phyloP scores from a whole-genome alignment of 371 early-diverging fungal species.

The Coemansia sp. region DNA sequence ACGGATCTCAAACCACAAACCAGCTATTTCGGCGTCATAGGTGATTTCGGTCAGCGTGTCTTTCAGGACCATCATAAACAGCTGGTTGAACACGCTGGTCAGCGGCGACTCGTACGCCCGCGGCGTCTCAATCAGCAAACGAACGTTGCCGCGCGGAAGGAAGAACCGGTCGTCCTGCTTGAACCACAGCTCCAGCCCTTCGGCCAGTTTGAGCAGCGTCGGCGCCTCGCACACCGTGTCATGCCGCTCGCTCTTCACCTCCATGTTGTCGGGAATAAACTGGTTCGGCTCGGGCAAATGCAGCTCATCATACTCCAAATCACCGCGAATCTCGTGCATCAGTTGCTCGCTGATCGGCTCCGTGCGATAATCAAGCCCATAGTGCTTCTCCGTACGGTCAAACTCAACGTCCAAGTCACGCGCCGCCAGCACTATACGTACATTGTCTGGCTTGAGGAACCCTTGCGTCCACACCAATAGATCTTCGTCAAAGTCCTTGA shows the following conservation, averaged over 20 bases:
- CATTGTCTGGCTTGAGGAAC: conserved; percentile 68
- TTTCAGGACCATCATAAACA: conserved; percentile 75
- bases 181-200: conserved; percentile 74
- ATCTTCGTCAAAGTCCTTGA: conserved; percentile 63
- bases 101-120: conserved; percentile 64
- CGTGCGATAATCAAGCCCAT: conserved; percentile 82
- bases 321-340: conserved; percentile 56
- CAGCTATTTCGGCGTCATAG: conserved; percentile 88
- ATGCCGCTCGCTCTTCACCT: conserved; percentile 45
- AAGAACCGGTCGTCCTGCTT: conserved; percentile 90
- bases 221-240: conserved; percentile 63
- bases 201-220: conserved; percentile 54
- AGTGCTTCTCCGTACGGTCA: conserved; percentile 71
- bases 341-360: conserved; percentile 60
- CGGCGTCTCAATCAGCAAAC: conserved; percentile 57
- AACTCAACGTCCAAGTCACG: conserved; percentile 25
- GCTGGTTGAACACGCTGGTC: conserved; percentile 58
- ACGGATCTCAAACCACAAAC: conserved; percentile 72
- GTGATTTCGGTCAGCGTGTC: conserved; percentile 81
- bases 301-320: conserved; percentile 59
- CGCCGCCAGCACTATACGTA: conserved; percentile 56
- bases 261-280: conserved; percentile 75
- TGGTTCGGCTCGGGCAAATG: conserved; percentile 75
- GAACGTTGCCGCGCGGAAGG: conserved; percentile 47
- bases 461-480: conserved; percentile 60